These are phyloP conservation scores for Aspergillus eucalypticola DNA, from an alignment of 2,329 filamentous ascomycete species.

Conservation along the genomic window DNA sequence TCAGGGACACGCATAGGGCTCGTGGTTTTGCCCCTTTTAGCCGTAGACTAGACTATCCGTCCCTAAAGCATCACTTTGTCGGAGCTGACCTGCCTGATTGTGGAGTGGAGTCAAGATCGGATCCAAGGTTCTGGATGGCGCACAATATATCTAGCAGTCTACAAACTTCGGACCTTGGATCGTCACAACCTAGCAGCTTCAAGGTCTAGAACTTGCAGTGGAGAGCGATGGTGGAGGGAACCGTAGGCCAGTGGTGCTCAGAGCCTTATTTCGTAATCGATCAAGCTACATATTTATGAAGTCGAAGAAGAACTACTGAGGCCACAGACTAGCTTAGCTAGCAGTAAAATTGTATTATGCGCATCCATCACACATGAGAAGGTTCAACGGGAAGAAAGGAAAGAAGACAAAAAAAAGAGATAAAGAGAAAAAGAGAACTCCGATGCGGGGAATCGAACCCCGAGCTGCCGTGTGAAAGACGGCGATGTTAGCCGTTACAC, in stretches of 20 bases:
- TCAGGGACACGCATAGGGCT: background rate
- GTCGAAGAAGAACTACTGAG: no score
- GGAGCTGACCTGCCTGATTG: background rate
- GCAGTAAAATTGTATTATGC: no score
- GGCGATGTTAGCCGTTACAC: constrained; percentile 16
- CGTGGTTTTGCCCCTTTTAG: background rate
- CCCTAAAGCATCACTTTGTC: background rate
- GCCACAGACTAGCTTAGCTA: no score
- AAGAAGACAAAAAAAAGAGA: background rate
- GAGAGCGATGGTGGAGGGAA: background rate
- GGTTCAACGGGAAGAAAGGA: background rate
- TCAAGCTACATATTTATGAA: no score
- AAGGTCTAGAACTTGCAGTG: background rate
- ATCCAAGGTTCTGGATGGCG: background rate
- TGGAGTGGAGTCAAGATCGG: background rate
- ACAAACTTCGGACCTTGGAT: background rate
- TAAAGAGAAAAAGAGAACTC: constrained; percentile 20
- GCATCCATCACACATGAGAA: background rate
- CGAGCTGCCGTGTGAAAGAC: constrained; percentile 19
- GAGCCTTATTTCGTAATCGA: no score
- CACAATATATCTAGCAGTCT: background rate
- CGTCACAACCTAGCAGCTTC: background rate
- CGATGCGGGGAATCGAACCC: constrained; percentile 31
- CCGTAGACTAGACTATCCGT: background rate
- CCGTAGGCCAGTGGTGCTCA: background rate